Percentiles rank a stretch among this genome's conserved stretches.
These are phyloP conservation scores for Suhomyces sp. DNA, from an alignment of 805 yeast genomes.

Conservation along the genomic window DNA sequence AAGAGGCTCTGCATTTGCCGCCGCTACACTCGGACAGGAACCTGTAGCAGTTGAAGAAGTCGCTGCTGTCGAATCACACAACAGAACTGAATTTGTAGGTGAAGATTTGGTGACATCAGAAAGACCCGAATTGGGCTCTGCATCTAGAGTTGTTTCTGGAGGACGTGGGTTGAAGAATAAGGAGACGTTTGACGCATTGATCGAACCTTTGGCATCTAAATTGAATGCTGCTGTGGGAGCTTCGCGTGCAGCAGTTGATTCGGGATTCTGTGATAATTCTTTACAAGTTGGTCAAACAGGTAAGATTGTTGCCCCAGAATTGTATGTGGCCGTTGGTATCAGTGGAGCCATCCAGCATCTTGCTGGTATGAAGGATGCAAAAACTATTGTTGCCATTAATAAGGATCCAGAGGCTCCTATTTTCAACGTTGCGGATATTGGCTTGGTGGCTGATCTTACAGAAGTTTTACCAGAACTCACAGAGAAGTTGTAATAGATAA, in stretches of 20 bases:
- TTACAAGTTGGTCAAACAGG: slow-evolving; percentile 98
- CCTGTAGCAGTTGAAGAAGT: slow-evolving; percentile 50
- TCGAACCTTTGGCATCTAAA: slow-evolving; percentile 81
- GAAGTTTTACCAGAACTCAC: slow-evolving; percentile 90
- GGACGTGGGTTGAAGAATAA: slow-evolving; percentile 92
- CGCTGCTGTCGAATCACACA: slow-evolving; percentile 16
- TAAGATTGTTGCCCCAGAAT: slow-evolving; percentile 94
- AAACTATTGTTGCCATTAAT: slow-evolving; percentile 89
- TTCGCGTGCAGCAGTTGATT: slow-evolving; percentile 96
- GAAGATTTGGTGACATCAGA: slow-evolving; percentile 75
- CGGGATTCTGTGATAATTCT: slow-evolving; percentile 94
- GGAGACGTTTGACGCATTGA: slow-evolving; percentile 74
- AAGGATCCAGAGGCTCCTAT: slow-evolving; percentile 95
- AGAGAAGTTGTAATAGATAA: slow-evolving; percentile 49
- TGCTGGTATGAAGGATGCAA: slow-evolving; percentile 98
- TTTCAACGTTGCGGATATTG: slow-evolving; percentile 85
- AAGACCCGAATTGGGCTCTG: slow-evolving; percentile 89
- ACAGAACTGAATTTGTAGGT: slow-evolving; percentile 59
- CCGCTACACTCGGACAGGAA: slow-evolving; percentile 35
- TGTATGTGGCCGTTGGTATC: slow-evolving; percentile 89
- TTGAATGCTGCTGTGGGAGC: slow-evolving; percentile 95
- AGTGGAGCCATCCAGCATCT: slow-evolving; percentile 98
- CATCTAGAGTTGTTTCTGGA: slow-evolving; percentile 80
- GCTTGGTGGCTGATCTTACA: slow-evolving; percentile 85
- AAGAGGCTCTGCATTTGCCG: slow-evolving; percentile 78